Evolutionary conservation across 2,329 filamentous ascomycete species (phyloP), one percentile per base, ranked within the genome.

Genomic region (Sporothrix variecibatus): DNA sequence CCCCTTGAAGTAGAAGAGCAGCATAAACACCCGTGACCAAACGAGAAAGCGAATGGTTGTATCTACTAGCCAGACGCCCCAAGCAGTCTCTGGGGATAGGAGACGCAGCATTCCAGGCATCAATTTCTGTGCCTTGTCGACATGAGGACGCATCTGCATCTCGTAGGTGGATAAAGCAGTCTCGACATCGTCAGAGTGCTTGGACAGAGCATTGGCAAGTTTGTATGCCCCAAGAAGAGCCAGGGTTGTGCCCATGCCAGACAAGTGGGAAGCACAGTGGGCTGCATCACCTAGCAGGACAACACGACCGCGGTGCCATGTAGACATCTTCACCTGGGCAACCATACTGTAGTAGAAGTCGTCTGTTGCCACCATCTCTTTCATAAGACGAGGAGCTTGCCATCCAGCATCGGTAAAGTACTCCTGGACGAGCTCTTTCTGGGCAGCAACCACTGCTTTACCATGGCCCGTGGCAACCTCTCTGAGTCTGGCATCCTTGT

Each of bases 241-340:
- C 3, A 83, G 76, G 2, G 82, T 84, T 1, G 85, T 87, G 17
- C 86, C 86, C 81, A 86, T 84, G 0, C 0, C 87, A 87, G 84
- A 85, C 7, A 85, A 75, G 2, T 83, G 83, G 0, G 84, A 84
- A 0, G 85, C 85, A 28, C 82, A 84, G 76, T 85, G 85, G 1
- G 80, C 86, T 20, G 87, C 85, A 74, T 89, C 87, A 4, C 86
- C 87, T 0, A 88, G 71, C 0, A 87, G 78, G 0, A 83, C 82
- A 8, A 87, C 67, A 8, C 53, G 40, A 7, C 83, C 83, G 4
- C 79, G 79, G 20, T 76, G 80, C 80, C 83, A 83, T 2, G 68
- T 78, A 1, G 80, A 77, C 71, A 82, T 77, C 58, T 82, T 83
- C 23, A 90, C 82, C 67, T 85, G 84, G 0, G 80, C 84, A 3